Conservation (phyloP, 768 basidiomycete genomes). For the Leccinum incarnatum region DNA sequence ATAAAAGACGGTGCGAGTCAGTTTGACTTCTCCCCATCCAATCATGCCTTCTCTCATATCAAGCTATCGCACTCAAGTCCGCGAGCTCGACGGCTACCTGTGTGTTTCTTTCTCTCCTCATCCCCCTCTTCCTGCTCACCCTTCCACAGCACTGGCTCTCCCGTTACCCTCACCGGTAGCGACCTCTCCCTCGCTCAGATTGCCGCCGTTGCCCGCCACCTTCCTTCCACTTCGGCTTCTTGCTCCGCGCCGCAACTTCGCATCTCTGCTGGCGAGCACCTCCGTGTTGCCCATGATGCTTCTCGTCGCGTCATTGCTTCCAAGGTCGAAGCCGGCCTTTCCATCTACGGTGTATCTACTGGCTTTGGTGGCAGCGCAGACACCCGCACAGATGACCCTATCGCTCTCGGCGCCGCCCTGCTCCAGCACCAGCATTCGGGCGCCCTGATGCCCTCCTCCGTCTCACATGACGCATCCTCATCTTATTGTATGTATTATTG, state of each 20-base stretch:
- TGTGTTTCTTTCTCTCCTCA: conserved; percentile 30
- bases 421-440: conserved; percentile 82
- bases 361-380: conserved; percentile 91
- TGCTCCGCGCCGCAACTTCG: conserved; percentile 20
- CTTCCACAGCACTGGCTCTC: conserved; percentile 51
- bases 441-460: conserved; percentile 57
- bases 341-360: conserved; percentile 80
- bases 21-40: neutral
- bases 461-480: conserved; percentile 1
- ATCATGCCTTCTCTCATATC: conserved; percentile 40
- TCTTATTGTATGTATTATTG: conserved; percentile 4
- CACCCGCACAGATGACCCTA: conserved; percentile 73
- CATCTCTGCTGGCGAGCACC: conserved; percentile 19
- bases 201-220: conserved; percentile 67
- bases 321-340: conserved; percentile 40
- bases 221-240: conserved; percentile 41
- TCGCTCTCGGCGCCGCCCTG: conserved; percentile 76
- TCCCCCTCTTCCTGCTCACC: conserved; percentile 1
- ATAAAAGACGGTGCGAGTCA: conserved; percentile 6
- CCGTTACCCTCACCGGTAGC: conserved; percentile 66
- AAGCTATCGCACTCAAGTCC: conserved; percentile 56
- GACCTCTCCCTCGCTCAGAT: conserved; percentile 74
- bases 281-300: conserved; percentile 54
- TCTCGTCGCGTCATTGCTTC: conserved; percentile 39
- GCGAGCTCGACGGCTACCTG: conserved; percentile 66